Conservation (phyloP, 208 protist genomes). For the Wallacemonas sp. region DNA sequence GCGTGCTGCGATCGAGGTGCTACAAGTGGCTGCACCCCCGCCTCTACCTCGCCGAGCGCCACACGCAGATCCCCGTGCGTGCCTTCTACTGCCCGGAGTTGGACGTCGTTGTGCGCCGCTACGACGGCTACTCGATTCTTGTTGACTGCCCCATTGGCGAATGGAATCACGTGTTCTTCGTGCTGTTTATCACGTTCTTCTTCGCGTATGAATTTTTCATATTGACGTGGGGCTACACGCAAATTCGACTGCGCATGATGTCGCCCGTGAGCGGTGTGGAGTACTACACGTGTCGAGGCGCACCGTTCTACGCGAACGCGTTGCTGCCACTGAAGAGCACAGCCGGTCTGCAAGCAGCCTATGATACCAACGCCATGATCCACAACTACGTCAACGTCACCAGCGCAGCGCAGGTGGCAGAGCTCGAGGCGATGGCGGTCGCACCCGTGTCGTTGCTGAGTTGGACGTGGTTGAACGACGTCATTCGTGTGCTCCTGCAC, state of each 20-base stretch:
- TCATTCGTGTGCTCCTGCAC: conserved; percentile 41
- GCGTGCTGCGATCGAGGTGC: conserved; percentile 40
- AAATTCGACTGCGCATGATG: conserved; percentile 24
- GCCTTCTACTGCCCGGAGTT: conserved; percentile 78
- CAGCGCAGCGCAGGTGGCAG: neutral
- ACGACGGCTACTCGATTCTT: conserved; percentile 69
- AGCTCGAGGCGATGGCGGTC: neutral
- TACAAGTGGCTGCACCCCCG: conserved; percentile 71
- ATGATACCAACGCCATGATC: conserved; percentile 1
- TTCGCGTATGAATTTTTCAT: conserved; percentile 43
- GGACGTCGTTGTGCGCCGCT: conserved; percentile 61
- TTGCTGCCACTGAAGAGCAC: conserved; percentile 20
- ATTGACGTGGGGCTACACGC: conserved; percentile 41
- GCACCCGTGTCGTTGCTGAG: conserved; percentile 17
- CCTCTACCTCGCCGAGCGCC: conserved; percentile 45
- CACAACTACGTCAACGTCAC: neutral
- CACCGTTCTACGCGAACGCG: conserved; percentile 28
- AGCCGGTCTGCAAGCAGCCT: neutral
- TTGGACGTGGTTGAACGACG: conserved; percentile 31
- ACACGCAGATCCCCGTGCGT: conserved; percentile 64
- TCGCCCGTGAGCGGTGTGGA: conserved; percentile 5
- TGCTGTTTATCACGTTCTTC: conserved; percentile 51
- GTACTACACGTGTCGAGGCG: conserved; percentile 9
- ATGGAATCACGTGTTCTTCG: conserved; percentile 63
- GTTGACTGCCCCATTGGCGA: conserved; percentile 67